Percentiles rank a stretch among this genome's conserved stretches.
Evolutionary conservation across 2,329 filamentous ascomycete species (phyloP).

Genomic region (Fusarium sp.): DNA sequence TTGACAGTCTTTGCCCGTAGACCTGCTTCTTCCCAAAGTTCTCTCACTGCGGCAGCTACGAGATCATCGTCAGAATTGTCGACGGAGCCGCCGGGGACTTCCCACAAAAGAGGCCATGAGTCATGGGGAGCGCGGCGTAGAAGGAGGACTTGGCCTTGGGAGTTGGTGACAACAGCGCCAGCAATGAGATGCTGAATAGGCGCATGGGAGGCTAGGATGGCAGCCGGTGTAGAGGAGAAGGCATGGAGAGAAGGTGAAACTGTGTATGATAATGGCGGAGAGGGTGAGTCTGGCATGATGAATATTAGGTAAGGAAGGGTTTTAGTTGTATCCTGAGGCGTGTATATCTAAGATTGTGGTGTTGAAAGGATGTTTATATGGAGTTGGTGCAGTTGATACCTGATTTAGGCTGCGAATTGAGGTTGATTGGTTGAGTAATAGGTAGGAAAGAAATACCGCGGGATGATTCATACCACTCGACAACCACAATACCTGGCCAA

Average conservation of each 20-base stretch:
- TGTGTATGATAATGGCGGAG: conserved; percentile 36
- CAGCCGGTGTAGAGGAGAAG: conserved; percentile 28
- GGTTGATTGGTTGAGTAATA: conserved; percentile 24
- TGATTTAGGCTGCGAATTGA: conserved; percentile 36
- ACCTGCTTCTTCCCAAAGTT: conserved; percentile 64
- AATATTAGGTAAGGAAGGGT: neutral
- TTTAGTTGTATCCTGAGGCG: neutral
- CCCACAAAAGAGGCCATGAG: conserved; percentile 49
- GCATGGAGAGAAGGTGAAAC: conserved; percentile 32
- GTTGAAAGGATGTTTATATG: conserved; percentile 11
- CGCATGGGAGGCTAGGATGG: conserved; percentile 40
- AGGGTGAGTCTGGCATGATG: conserved; percentile 19
- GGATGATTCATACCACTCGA: neutral
- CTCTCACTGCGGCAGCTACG: conserved; percentile 55
- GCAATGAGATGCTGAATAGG: conserved; percentile 46
- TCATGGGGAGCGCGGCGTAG: conserved; percentile 48
- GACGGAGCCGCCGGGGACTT: conserved; percentile 47
- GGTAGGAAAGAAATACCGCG: conserved; percentile 17
- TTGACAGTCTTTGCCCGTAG: conserved; percentile 52
- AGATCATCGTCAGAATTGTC: conserved; percentile 41
- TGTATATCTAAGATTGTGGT: neutral
- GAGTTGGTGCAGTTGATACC: conserved; percentile 13
- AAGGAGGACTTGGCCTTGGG: conserved; percentile 40
- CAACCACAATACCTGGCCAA: neutral
- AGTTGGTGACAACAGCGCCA: conserved; percentile 45